phyloP scores from a whole-genome alignment of 495 filamentous ascomycete genomes.

The Talaromyces trachyspermus region DNA sequence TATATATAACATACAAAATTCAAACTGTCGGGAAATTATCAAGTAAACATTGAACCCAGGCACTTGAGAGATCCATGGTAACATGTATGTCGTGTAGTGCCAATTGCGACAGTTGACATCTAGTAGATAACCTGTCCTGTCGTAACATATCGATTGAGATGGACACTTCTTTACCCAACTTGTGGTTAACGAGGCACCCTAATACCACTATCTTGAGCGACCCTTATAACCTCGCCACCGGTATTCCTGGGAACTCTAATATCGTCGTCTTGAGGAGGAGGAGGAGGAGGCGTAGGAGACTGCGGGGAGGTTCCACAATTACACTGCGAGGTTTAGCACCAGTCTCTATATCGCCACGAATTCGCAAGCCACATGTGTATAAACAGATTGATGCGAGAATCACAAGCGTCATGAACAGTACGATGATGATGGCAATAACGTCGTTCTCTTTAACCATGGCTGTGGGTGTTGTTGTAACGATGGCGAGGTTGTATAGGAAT shows the following conservation, averaged over 20 bases:
- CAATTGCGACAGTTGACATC: no score
- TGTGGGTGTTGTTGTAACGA: background rate
- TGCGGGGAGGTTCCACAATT: background rate
- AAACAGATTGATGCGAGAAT: background rate
- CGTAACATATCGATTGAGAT: no score
- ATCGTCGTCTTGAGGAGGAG: background rate
- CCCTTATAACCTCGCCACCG: background rate
- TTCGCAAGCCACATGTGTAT: background rate
- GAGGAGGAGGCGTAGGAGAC: no score
- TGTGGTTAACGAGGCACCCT: background rate
- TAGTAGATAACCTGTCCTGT: background rate
- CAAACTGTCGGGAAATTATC: no score
- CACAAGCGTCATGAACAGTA: background rate
- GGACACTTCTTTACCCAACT: background rate
- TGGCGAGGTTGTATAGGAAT: background rate
- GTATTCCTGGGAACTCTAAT: background rate
- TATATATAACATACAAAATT: background rate
- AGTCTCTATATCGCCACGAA: background rate
- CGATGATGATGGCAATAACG: background rate
- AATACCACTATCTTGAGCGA: background rate
- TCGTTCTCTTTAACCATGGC: background rate
- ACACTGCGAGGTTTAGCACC: background rate
- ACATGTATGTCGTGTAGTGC: background rate
- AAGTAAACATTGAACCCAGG: no score
- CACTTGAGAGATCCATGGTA: background rate